A percentile compares a stretch with the other conserved stretches of the same genome.
These are phyloP conservation scores for Astrothelium subdiscretum DNA, from an alignment of 495 filamentous ascomycete species.

Conservation along the genomic window DNA sequence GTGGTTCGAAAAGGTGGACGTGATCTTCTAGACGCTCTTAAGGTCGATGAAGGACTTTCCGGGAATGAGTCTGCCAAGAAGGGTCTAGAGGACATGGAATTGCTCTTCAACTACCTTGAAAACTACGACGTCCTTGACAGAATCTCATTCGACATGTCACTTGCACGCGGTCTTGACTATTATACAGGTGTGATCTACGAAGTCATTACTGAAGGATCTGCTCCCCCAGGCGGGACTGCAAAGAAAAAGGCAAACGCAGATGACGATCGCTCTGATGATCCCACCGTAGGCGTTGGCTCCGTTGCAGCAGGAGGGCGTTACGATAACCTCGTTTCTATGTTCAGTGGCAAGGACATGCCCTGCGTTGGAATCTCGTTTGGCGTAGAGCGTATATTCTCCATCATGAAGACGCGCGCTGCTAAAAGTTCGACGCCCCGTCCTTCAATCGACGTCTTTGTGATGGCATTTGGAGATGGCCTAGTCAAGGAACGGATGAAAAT, in stretches of 20 bases:
- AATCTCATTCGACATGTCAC: constrained; percentile 69
- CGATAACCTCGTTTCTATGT: constrained; percentile 91
- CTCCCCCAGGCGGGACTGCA: constrained; percentile 36
- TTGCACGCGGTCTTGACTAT: constrained; percentile 83
- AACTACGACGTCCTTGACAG: constrained; percentile 57
- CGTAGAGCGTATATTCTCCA: constrained; percentile 88
- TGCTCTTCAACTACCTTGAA: constrained; percentile 73
- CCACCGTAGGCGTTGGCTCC: constrained; percentile 70
- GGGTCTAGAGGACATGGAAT: constrained; percentile 69
- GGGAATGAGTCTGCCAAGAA: constrained; percentile 61
- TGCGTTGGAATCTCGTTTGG: constrained; percentile 94
- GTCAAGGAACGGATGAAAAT: constrained; percentile 71
- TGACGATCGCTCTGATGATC: constrained; percentile 74
- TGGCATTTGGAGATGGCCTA: constrained; percentile 80
- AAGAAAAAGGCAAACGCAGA: constrained; percentile 53
- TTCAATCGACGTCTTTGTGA: constrained; percentile 76
- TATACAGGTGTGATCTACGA: constrained; percentile 94
- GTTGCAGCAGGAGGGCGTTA: constrained; percentile 87
- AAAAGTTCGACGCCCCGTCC: constrained; percentile 36
- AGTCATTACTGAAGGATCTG: constrained; percentile 74
- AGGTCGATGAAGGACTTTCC: constrained; percentile 48
- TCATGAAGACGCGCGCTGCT: constrained; percentile 64
- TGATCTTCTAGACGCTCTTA: constrained; percentile 57
- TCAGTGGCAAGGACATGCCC: constrained; percentile 75
- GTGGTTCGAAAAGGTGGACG: constrained; percentile 55